Base-by-base conservation (phyloP, 306 rosid species). In the Bauhinia variegata region DNA sequence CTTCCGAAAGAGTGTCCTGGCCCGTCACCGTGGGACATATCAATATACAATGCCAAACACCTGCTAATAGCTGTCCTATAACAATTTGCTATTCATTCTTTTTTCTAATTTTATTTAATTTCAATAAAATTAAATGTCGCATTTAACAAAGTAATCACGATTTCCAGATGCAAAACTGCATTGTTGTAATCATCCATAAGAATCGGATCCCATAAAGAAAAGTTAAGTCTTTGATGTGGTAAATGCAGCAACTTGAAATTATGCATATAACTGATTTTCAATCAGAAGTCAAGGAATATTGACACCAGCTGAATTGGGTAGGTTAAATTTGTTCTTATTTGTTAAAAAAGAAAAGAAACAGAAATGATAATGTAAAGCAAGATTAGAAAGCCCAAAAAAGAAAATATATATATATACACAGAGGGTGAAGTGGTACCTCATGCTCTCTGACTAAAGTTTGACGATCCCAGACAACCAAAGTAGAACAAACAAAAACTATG, bases 391-490 rank as follows among this genome's bases (percentile, higher is more conserved):
- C 6, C 3, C 23, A 63, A 16, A 23, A 54, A 47, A 33, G 23
- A 18, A 39, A n/a, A n/a, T n/a, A n/a, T n/a, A n/a, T n/a, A n/a
- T n/a, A n/a, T n/a, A n/a, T n/a, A n/a, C n/a, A n/a, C n/a, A n/a
- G n/a, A n/a, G 49, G 66, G 19, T 5, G 32, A 56, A n/a, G 52
- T 13, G 42, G 43, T 68, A 93, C 99, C 99, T 93, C 89, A 65
- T 93, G 87, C 66, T 93, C 97, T 55, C 84, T 72, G 83, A 88
- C 76, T 14, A 93, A 76, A 52, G 87, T 93, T 71, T 93, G 99
- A 50, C 97, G 99, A 63, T 93, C 99, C 99, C 99, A 93, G 6
- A 93, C 82, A 49, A 93, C 2, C 31, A 93, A 71, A 71, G 79
- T 61, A 34, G 58, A 82, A n/a, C 77, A 83, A 47, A 85, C 95